Evolutionary conservation across 495 filamentous ascomycete species (phyloP), one percentile per base, ranked within the genome.

Genomic region (Paragyromitra xinjiangensis): DNA sequence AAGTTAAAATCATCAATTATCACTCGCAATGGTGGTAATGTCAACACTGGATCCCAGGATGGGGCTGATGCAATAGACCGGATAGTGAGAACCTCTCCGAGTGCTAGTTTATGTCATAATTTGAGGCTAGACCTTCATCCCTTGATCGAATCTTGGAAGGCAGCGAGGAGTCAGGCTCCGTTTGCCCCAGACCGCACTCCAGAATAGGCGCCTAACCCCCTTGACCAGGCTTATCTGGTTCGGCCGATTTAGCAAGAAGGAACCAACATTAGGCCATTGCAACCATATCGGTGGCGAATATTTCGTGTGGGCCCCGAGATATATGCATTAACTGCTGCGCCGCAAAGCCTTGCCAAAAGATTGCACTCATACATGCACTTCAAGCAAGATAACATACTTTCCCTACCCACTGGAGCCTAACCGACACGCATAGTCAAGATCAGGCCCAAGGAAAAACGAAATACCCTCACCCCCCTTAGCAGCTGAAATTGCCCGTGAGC

Each of bases 241-340:
- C 12, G 11, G 53, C 24, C 26, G 22, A 26, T 29, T 22, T 56
- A 26, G 19, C 8, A 56, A 26, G 2, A 24, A 11, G 11, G 22
- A 56, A 22, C 19, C 24, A 29, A 26, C 11, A 4, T 12, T 26
- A 56, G 53, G 53, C 22, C 12, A 9, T 12, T 29, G 26, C 9
- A 56, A 26, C 53, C 7, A 12, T 22, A 9, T 56, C 9, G 8
- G 53, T 56, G 53, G 53, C 53, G 29, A 56, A 56, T 56, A 56
- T 8, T 14, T 29, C 26, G 53, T 11, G 53, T 5, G 2, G 29
- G 29, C 4, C 29, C 29, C 29, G 29, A 34, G 29, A 34, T 34
- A 34, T 34, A 56, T 56, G 53, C 53, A 11, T 56, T 56, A 56
- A 56, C 19, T 12, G 24, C 53, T 56, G 53, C 53, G 53, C 53